Base-by-base conservation (phyloP, 441 rosid species). In the Dalechampia spathulata region DNA sequence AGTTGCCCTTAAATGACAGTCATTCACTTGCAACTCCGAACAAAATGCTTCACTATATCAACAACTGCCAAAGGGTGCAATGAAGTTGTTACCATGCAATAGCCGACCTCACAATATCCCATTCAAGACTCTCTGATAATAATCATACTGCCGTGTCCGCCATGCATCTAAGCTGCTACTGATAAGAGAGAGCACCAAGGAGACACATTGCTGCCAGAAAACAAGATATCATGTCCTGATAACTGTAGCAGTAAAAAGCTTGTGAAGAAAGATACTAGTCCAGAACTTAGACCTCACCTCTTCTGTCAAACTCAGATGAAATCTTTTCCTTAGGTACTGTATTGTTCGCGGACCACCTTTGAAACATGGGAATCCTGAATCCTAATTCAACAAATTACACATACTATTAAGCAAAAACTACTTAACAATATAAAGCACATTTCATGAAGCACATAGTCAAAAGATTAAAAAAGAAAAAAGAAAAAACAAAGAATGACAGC, bases 161-260 rank as follows among this genome's bases (percentile, higher is more conserved):
- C 97, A 93, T 20, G 98, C 98, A 79, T 90, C 98, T 75, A 90
- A 71, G 75, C 96, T 90, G 74, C 90, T 90, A 71, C 98, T 83
- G 76, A 90, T 90, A 54, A 90, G 82, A 52, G 96, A 85, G 15
- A 90, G 95, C 78, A 90, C 96, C 84, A 83, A 75, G 27, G 98
- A 90, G 42, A 90, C 98, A 49, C 96, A 90, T 82, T 90, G 98
- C 98, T 90, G 84, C 72, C 45, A 64, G 59, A 68, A 67, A 77
- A 62, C 62, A 4, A 36, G 10, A 5, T 4, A 36, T 36, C 6
- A 45, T 19, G 36, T 34, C n/a, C 52, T 41, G 41, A 72, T 56
- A 55, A 61, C 27, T 45, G 49, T 20, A 44, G 37, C 32, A 58
- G 34, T 56, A 27, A n/a, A 53, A 62, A 52, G 6, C 41, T 40